Evolutionary conservation across 2,329 filamentous ascomycete genomes (phyloP).

Genomic region (Colletotrichum ledebouriae): DNA sequence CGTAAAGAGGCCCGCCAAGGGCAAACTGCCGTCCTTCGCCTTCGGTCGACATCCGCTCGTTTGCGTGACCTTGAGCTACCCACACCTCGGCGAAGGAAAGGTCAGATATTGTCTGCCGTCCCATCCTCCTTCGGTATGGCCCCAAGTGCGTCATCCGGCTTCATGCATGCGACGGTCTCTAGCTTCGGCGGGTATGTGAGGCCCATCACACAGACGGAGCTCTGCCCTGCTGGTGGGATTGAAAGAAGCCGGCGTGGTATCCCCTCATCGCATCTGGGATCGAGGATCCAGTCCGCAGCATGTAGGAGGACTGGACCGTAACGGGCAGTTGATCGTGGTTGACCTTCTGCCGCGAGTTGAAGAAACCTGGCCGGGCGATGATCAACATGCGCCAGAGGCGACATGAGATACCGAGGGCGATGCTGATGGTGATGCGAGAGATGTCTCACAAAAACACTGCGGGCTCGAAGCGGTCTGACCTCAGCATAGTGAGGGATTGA

Average conservation of each 20-base stretch:
- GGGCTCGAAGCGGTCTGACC: constrained; percentile 37
- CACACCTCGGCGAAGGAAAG: constrained; percentile 23
- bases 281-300: constrained; percentile 27
- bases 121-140: constrained; percentile 29
- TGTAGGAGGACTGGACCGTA: constrained; percentile 21
- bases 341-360: neutral
- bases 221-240: constrained; percentile 16
- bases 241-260: constrained; percentile 12
- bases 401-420: neutral
- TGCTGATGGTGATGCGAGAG: constrained; percentile 12
- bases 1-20: constrained; percentile 33
- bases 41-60: constrained; percentile 35
- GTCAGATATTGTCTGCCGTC: constrained; percentile 8
- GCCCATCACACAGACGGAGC: constrained; percentile 40
- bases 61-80: constrained; percentile 39
- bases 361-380: neutral
- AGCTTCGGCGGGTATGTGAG: constrained; percentile 44
- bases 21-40: constrained; percentile 38
- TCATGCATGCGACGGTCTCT: constrained; percentile 39
- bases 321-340: constrained; percentile 21
- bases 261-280: constrained; percentile 31
- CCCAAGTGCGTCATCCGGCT: constrained; percentile 40
- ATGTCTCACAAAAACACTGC: constrained; percentile 38
- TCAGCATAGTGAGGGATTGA: constrained; percentile 24
- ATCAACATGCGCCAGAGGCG: constrained; percentile 13